These are phyloP conservation scores for Lichtheimia ramosa DNA, from an alignment of 371 early-diverging fungal species.

Conservation along the genomic window DNA sequence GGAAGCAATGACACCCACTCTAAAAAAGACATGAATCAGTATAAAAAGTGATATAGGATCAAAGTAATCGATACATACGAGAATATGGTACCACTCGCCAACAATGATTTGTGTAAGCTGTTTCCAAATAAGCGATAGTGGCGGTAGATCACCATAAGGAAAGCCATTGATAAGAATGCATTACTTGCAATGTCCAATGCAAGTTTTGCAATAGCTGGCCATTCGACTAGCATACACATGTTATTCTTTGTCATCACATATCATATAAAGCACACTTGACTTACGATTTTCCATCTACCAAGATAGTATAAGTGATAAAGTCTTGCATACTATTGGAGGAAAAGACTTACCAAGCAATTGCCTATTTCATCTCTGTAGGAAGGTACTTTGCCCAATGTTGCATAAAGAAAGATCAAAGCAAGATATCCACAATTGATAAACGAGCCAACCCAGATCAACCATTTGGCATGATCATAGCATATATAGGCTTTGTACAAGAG, in stretches of 20 bases:
- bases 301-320: not conserved
- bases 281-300: constrained; percentile 35
- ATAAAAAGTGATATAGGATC: not conserved
- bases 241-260: not conserved
- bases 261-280: not conserved
- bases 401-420: constrained; percentile 36
- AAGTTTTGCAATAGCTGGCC: constrained; percentile 50
- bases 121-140: constrained; percentile 40
- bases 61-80: constrained; percentile 33
- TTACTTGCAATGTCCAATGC: constrained; percentile 43
- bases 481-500: constrained; percentile 49
- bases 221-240: constrained; percentile 31
- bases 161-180: constrained; percentile 37
- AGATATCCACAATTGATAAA: constrained; percentile 39
- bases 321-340: not conserved
- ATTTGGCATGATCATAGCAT: constrained; percentile 34
- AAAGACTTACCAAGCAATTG: constrained; percentile 34
- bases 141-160: constrained; percentile 35
- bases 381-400: constrained; percentile 29
- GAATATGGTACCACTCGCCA: constrained; percentile 40
- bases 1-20: constrained; percentile 39
- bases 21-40: constrained; percentile 6
- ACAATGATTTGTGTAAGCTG: constrained; percentile 31
- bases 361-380: constrained; percentile 35
- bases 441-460: constrained; percentile 37